Conservation (phyloP, 1,284 basidiomycete genomes). For the Ceratobasidium sp. region DNA sequence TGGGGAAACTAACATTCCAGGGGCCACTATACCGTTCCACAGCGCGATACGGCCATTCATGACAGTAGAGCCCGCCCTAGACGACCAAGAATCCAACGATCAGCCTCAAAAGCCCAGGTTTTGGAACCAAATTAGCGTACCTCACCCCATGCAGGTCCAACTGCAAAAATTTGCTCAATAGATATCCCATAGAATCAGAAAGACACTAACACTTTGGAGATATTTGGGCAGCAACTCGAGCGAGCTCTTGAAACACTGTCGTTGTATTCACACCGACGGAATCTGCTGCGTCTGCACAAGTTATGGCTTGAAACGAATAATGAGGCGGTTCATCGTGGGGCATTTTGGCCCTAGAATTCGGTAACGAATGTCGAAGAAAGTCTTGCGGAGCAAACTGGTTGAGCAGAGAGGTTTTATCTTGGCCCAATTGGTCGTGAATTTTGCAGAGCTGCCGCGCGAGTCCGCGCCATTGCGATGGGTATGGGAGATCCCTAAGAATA, state of each 20-base stretch:
- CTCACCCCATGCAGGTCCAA: not conserved
- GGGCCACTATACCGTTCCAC: not conserved
- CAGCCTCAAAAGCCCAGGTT: no score
- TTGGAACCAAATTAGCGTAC: not conserved
- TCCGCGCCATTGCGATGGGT: no score
- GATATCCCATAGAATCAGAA: not conserved
- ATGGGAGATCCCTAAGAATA: not conserved
- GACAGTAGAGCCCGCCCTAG: not conserved
- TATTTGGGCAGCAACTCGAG: not conserved
- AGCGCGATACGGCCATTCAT: not conserved
- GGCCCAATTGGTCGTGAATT: no score
- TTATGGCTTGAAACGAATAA: slow-evolving; percentile 6
- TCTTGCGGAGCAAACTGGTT: no score
- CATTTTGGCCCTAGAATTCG: no score
- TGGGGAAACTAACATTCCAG: not conserved
- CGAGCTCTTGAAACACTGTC: slow-evolving; percentile 23
- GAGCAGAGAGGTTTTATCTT: no score
- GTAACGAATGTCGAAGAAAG: no score
- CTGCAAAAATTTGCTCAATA: not conserved
- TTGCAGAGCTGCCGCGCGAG: no score
- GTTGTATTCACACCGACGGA: slow-evolving; percentile 14
- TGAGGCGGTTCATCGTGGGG: not conserved
- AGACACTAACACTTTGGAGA: slow-evolving; percentile 5
- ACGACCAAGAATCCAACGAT: not conserved
- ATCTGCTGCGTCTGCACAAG: slow-evolving; percentile 37